A percentile compares a stretch with the other conserved stretches of the same genome.
These are phyloP conservation scores for Trichomonascaceae sp. DNA, from an alignment of 1,139 yeast genomes.

Conservation along the genomic window DNA sequence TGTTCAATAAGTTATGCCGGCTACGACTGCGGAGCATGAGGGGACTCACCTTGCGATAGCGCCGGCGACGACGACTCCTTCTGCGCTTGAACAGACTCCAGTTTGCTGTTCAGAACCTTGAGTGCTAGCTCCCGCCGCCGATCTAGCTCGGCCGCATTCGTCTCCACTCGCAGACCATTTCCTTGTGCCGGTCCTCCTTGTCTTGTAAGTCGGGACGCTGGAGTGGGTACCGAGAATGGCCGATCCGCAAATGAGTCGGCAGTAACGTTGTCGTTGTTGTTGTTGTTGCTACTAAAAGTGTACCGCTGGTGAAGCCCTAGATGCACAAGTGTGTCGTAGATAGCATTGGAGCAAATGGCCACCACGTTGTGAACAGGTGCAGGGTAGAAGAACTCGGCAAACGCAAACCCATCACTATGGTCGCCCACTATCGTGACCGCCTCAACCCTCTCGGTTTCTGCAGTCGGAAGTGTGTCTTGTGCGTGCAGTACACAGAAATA, in stretches of 20 bases:
- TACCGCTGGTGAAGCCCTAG: conserved; percentile 43
- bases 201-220: too few relatives aligned
- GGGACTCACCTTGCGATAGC: too few relatives aligned
- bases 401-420: conserved; percentile 79
- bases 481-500: conserved; percentile 45
- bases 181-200: conserved; percentile 36
- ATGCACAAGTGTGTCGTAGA: conserved; percentile 40
- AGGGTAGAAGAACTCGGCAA: conserved; percentile 70
- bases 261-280: conserved; percentile 55
- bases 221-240: too few relatives aligned
- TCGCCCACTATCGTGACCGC: conserved; percentile 45
- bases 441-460: conserved; percentile 11
- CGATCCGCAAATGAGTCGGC: too few relatives aligned
- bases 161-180: conserved; percentile 13
- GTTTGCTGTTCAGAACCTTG: not conserved
- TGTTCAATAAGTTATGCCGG: too few relatives aligned
- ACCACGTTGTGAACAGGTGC: conserved; percentile 38
- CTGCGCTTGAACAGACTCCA: not conserved
- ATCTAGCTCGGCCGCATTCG: conserved; percentile 42
- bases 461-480: conserved; percentile 22
- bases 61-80: too few relatives aligned
- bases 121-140: conserved; percentile 72
- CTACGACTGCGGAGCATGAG: too few relatives aligned
- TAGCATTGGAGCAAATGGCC: conserved; percentile 38
- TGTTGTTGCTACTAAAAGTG: conserved; percentile 59